Base-by-base conservation (phyloP, 176 grass and related monocot genomes). In the Neostapfia colusana region DNA sequence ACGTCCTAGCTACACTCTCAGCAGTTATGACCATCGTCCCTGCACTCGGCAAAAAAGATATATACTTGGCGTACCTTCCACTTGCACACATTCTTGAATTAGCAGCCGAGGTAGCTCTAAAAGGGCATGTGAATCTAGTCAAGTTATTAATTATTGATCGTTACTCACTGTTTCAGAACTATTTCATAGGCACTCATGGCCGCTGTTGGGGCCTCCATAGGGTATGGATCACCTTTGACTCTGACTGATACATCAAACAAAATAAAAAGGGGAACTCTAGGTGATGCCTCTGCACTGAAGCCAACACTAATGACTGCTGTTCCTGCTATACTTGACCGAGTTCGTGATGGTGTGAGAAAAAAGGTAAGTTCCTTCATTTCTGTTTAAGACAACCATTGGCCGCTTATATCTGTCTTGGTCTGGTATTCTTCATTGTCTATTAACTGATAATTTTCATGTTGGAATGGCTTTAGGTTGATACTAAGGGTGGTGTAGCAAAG, bases 81-180 rank as follows among this genome's bases (percentile, higher is more conserved):
- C 89, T 98, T 49, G 91, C 95, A 74, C 95, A 98, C 74, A 90
- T 98, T 88, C 89, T 98, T 79, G 95, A 98, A 79, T 70, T 98
- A 46, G 95, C 89, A 63, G 91, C 89, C 75, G 91, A 98, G 91
- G 91, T 94, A 79, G 45, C 31, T 79, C n/a, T 69, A 21, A 31
- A 61, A 74, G 44, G 23, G 15, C 20, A 27, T 68, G 41, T 31
- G 63, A 76, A 64, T 77, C 18, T 73, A 20, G 17, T 81, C 63
- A 67, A 7, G 26, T 6, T 67, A 49, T 83, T 43, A 16, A n/a
- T 67, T 66, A 54, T 72, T 75, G 78, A 67, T 51, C 37, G 72
- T 87, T 58, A 66, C 61, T 76, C 23, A 77, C 49, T 28, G 5
- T 66, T 40, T 77, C 44, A 23, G 69, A 51, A 61, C 37, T 34